These are phyloP conservation scores for Cordyceps pruinosa DNA, from an alignment of 2,329 filamentous ascomycete species.

Conservation along the genomic window DNA sequence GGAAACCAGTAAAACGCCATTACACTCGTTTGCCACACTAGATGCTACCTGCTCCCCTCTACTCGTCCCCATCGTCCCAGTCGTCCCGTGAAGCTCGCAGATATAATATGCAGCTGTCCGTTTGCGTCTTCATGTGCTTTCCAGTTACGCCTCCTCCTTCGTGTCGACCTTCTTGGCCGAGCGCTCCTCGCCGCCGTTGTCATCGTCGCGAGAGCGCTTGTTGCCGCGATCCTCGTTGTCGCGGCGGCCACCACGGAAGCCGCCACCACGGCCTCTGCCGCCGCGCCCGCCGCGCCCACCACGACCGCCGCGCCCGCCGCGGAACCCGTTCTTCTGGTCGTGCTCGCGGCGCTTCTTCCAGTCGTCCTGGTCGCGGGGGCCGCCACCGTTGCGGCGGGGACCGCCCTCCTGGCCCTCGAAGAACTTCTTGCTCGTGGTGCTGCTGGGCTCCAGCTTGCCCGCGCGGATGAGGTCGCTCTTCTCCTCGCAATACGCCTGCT, in stretches of 20 bases:
- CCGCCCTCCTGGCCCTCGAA: conserved; percentile 40
- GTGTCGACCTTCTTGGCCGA: conserved; percentile 57
- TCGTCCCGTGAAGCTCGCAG: neutral
- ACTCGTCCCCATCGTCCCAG: neutral
- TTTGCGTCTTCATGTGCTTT: neutral
- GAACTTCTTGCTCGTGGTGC: conserved; percentile 35
- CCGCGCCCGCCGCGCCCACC: conserved; percentile 36
- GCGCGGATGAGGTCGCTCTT: conserved; percentile 66
- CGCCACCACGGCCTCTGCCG: conserved; percentile 36
- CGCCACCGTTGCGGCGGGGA: conserved; percentile 32
- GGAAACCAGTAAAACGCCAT: conserved; percentile 9
- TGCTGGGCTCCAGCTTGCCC: conserved; percentile 59
- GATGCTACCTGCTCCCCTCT: neutral
- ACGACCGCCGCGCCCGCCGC: conserved; percentile 38
- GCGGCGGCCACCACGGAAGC: conserved; percentile 29
- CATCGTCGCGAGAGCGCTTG: conserved; percentile 52
- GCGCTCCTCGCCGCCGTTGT: conserved; percentile 35
- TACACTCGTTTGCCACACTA: conserved; percentile 5
- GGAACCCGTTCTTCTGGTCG: conserved; percentile 55
- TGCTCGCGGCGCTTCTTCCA: conserved; percentile 59
- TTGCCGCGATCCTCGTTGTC: conserved; percentile 22
- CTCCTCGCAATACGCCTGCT: conserved; percentile 78
- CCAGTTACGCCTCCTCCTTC: conserved; percentile 31
- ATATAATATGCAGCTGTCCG: neutral
- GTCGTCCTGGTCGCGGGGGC: conserved; percentile 44